Evolutionary conservation across 768 basidiomycete species (phyloP), one percentile per base, ranked within the genome.

Genomic region (Termitomyces titanicus): DNA sequence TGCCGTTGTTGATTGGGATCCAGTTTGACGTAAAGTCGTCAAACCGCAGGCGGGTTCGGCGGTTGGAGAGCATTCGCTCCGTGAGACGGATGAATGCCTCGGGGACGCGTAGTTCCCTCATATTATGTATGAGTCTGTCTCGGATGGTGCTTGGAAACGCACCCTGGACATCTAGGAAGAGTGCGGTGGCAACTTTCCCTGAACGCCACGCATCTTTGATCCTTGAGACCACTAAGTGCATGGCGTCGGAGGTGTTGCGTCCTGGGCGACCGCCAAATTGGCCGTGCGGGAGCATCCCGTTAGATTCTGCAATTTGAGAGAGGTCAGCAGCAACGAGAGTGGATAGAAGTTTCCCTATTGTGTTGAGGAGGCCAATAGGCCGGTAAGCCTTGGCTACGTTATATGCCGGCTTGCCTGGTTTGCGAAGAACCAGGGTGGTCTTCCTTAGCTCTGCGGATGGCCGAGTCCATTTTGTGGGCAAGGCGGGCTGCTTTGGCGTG

Each of bases 201-300:
- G 52, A 47, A 0, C 69, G 42, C 78, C 77, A 79, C 0, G 72
- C 70, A 1, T 68, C 0, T 9, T 29, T 29, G 29, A 29, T 29
- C 29, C 9, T 29, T 3, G 3, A 9, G 29, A 9, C 9, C 3
- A 78, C 56, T 2, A 67, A 50, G 47, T 70, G 65, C 3, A 74
- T 33, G 0, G 74, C 67, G 58, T 79, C 73, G 0, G 67, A 69
- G 0, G 77, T 73, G 1, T 68, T 63, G 1, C 74, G 39, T 0
- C 77, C 76, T 10, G 76, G 70, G 2, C 73, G n/a, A 0, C 72
- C 71, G 0, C 77, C 72, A 47, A 75, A 79, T 48, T 79, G 75
- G 4, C 40, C 67, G 0, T 49, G 29, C 0, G 76, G 74, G 1
- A 79, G 65, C 1, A 77, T 57, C 0, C 66, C 20, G 29, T 71